Evolutionary conservation across 768 basidiomycete species (phyloP).

Genomic region (Lactarius akahatsu): DNA sequence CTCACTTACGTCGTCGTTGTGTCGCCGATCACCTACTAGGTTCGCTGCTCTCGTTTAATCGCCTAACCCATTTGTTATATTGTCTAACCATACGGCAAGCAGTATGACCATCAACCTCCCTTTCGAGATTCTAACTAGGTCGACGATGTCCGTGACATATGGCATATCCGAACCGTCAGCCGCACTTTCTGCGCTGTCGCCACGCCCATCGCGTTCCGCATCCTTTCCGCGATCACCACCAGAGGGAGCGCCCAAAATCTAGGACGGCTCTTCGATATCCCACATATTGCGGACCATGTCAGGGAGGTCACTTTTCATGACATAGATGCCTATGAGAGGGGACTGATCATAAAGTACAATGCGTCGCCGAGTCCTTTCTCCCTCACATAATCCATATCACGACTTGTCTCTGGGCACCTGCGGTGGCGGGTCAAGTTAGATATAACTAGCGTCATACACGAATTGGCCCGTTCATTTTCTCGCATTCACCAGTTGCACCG

Average conservation of each 20-base stretch:
- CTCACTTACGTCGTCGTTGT: too few species aligned
- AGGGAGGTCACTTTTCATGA: background rate
- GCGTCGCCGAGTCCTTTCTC: background rate
- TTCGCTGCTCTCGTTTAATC: too few species aligned
- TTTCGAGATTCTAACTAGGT: background rate
- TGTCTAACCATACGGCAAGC: background rate
- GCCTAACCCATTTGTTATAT: background rate
- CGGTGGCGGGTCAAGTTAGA: background rate
- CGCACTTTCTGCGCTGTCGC: background rate
- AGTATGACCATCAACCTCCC: background rate
- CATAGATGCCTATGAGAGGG: background rate
- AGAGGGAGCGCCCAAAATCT: background rate
- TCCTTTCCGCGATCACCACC: background rate
- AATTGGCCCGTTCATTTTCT: background rate
- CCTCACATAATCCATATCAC: background rate
- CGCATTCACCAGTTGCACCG: background rate
- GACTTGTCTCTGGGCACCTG: background rate
- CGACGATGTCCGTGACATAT: background rate
- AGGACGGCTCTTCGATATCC: background rate
- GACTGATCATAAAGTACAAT: background rate
- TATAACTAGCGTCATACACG: background rate
- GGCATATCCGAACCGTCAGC: background rate
- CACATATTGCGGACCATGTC: background rate
- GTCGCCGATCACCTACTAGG: too few species aligned
- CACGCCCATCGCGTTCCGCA: slow-evolving; percentile 6